Evolutionary conservation across 148 eudicot species (phyloP).

Genomic region (Silene conica): DNA sequence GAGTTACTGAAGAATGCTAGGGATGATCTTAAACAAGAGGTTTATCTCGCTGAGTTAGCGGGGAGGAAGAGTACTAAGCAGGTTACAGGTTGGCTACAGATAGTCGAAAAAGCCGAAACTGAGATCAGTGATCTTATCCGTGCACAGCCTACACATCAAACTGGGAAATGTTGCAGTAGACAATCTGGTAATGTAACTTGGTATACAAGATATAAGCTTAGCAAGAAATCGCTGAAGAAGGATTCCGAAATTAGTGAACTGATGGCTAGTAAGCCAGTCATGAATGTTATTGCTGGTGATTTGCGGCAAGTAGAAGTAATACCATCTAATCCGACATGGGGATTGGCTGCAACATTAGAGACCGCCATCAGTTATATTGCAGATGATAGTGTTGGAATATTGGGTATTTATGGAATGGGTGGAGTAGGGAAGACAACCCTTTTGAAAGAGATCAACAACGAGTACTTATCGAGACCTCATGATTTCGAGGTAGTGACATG

Average conservation of each 20-base stretch:
- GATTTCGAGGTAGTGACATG: conserved; percentile 43
- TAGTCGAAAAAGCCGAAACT: conserved; percentile 21
- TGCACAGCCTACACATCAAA: background rate
- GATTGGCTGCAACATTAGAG: conserved; percentile 27
- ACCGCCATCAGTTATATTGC: conserved; percentile 20
- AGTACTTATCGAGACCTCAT: conserved; percentile 16
- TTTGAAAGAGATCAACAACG: conserved; percentile 37
- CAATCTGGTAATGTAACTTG: conserved; percentile 7
- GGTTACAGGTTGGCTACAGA: conserved; percentile 36
- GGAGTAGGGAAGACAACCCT: conserved; percentile 58
- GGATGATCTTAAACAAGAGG: conserved; percentile 31
- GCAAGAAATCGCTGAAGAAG: conserved; percentile 26
- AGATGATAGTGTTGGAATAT: conserved; percentile 29
- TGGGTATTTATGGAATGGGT: conserved; percentile 52
- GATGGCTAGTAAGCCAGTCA: conserved; percentile 17
- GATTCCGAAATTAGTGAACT: conserved; percentile 20
- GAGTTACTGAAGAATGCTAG: conserved; percentile 27
- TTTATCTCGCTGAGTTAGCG: conserved; percentile 24
- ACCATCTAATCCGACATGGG: conserved; percentile 33
- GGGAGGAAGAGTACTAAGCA: conserved; percentile 29
- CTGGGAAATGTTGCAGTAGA: conserved; percentile 1
- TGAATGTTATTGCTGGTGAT: conserved; percentile 22
- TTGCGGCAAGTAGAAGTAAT: conserved; percentile 14
- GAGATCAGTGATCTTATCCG: conserved; percentile 25
- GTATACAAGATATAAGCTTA: conserved; percentile 21